phyloP scores from a whole-genome alignment of 495 filamentous ascomycete genomes.

The Lepidopterella palustris region DNA sequence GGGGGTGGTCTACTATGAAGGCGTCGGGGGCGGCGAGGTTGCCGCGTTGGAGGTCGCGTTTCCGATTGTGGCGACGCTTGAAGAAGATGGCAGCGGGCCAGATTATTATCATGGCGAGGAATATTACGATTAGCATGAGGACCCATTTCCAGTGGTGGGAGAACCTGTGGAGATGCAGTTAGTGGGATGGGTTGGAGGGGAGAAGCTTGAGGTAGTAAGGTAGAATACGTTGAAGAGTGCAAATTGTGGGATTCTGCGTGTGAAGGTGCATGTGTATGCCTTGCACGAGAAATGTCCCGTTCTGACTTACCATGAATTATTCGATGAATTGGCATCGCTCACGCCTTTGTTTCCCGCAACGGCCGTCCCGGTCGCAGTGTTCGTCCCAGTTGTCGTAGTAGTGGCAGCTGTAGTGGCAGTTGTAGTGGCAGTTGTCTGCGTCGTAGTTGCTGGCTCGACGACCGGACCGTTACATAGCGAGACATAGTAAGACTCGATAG shows the following conservation, averaged over 20 bases:
- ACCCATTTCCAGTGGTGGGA: constrained; percentile 32
- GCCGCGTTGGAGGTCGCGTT: constrained; percentile 20
- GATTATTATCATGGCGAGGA: constrained; percentile 28
- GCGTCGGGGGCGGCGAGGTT: constrained; percentile 22
- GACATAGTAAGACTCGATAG: constrained; percentile 47
- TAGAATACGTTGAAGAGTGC: background rate
- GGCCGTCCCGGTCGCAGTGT: constrained; percentile 22
- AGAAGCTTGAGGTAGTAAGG: background rate
- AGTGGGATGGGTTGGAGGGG: background rate
- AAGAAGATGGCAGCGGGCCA: constrained; percentile 27
- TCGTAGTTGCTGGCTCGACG: constrained; percentile 12
- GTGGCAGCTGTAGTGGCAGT: constrained; percentile 26
- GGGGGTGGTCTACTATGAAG: background rate
- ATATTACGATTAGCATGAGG: constrained; percentile 36
- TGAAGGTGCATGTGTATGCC: background rate
- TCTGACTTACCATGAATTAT: constrained; percentile 11
- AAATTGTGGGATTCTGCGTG: background rate
- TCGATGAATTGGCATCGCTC: background rate
- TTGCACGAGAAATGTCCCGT: background rate
- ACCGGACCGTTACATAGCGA: constrained; percentile 24
- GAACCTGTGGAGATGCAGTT: constrained; percentile 9
- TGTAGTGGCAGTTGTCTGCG: constrained; percentile 19
- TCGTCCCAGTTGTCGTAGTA: constrained; percentile 24
- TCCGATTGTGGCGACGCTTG: constrained; percentile 29
- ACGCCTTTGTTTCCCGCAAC: background rate